A percentile compares a stretch with the other conserved stretches of the same genome.
Conservation (phyloP, 305 asterid genomes). For the Plantago lanceolata region DNA sequence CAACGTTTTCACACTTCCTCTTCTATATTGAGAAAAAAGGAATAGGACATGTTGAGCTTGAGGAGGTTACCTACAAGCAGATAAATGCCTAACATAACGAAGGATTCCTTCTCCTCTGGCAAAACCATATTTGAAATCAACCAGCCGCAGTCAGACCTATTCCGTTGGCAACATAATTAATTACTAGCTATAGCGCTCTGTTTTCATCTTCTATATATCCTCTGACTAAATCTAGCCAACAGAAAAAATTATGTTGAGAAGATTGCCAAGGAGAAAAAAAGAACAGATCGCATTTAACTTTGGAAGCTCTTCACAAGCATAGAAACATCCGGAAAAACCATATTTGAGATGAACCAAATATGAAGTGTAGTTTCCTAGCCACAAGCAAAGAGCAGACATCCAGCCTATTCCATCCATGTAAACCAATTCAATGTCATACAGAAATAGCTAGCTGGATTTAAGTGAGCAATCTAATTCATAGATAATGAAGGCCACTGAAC, state of each 20-base stretch:
- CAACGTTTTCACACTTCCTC: not conserved
- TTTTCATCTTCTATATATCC: slow-evolving; percentile 4
- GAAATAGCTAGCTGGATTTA: not conserved
- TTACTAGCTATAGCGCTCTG: not conserved
- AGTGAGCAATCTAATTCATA: not conserved
- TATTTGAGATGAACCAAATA: slow-evolving; percentile 9
- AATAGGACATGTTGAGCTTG: slow-evolving; percentile 14
- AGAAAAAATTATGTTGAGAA: slow-evolving; percentile 1
- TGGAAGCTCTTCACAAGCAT: not conserved
- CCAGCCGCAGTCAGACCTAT: slow-evolving; percentile 9
- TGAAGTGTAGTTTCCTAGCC: slow-evolving; percentile 13
- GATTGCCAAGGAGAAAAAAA: slow-evolving; percentile 14
- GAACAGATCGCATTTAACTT: slow-evolving; percentile 14
- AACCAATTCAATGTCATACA: not conserved
- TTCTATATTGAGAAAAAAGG: slow-evolving; percentile 17
- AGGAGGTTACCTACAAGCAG: not conserved
- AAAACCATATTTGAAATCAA: slow-evolving; percentile 5
- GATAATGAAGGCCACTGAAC: not conserved
- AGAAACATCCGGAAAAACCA: not conserved
- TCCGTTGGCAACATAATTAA: not conserved
- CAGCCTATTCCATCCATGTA: not conserved
- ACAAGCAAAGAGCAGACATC: slow-evolving; percentile 7
- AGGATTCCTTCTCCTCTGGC: not conserved
- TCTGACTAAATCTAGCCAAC: slow-evolving; percentile 2
- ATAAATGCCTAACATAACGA: too few species aligned